phyloP scores from a whole-genome alignment of 2,329 filamentous ascomycete species.

The Venturiaceae sp. region DNA sequence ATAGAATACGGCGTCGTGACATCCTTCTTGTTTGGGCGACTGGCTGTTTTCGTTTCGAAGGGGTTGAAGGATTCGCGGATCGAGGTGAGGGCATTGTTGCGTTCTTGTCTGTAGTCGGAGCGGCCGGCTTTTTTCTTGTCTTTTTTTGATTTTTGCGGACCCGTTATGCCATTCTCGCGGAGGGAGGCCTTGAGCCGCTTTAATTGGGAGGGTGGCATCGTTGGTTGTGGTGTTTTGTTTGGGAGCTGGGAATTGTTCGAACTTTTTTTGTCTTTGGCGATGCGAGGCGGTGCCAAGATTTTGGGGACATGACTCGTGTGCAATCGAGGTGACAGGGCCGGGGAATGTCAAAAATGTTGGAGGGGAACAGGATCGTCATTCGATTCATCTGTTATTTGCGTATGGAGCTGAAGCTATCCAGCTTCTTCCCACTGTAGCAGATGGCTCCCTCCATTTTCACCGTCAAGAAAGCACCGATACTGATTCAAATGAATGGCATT shows the following conservation, averaged over 20 bases:
- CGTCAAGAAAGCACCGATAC: neutral
- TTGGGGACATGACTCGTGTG: neutral
- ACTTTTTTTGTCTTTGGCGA: too few species aligned
- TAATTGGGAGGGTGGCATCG: constrained; percentile 93
- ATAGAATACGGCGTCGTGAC: constrained; percentile 59
- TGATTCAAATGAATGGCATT: neutral
- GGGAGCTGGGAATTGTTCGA: too few species aligned
- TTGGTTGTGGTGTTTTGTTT: neutral
- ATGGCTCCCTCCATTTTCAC: too few species aligned
- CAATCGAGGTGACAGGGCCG: too few species aligned
- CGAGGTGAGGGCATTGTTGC: constrained; percentile 65
- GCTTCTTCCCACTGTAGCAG: too few species aligned
- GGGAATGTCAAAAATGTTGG: too few species aligned
- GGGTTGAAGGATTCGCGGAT: constrained; percentile 98
- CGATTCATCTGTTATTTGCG: too few species aligned
- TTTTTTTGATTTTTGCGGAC: constrained; percentile 91
- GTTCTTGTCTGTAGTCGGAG: constrained; percentile 64
- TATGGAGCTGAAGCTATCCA: too few species aligned
- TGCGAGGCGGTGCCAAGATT: too few species aligned
- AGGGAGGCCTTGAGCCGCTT: constrained; percentile 92
- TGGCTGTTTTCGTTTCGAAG: constrained; percentile 81
- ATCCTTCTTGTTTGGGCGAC: constrained; percentile 73
- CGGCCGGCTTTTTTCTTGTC: constrained; percentile 64
- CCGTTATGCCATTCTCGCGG: constrained; percentile 78
- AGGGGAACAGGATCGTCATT: too few species aligned